These are phyloP conservation scores for Lantana camara DNA, from an alignment of 257 asterid species.

Conservation along the genomic window DNA sequence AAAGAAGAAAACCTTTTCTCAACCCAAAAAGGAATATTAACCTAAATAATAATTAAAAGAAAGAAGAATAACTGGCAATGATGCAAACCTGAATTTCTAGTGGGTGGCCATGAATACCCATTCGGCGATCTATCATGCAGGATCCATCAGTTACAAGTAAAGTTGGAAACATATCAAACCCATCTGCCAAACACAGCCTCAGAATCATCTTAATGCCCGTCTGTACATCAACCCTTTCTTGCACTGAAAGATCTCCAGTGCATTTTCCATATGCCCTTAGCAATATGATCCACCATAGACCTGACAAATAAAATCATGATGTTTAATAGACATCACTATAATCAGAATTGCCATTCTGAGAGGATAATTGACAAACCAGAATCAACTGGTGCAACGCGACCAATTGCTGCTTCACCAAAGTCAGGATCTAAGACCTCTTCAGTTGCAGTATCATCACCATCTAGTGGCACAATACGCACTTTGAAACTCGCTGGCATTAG, in stretches of 20 bases:
- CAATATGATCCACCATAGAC: constrained; percentile 86
- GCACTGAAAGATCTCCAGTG: constrained; percentile 77
- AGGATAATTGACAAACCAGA: constrained; percentile 53
- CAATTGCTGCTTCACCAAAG: constrained; percentile 95
- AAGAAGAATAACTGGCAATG: neutral
- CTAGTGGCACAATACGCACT: constrained; percentile 78
- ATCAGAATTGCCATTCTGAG: constrained; percentile 16
- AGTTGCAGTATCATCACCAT: constrained; percentile 76
- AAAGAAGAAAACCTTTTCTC: constrained; percentile 1
- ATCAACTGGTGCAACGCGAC: constrained; percentile 93
- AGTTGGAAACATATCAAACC: constrained; percentile 87
- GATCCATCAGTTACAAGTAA: constrained; percentile 79
- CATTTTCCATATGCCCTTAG: constrained; percentile 82
- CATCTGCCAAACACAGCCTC: constrained; percentile 77
- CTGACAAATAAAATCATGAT: constrained; percentile 35
- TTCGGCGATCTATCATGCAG: constrained; percentile 90
- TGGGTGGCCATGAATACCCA: constrained; percentile 92
- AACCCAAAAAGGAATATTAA: neutral
- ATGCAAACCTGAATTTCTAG: constrained; percentile 72
- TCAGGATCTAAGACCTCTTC: constrained; percentile 95
- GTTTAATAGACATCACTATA: constrained; percentile 1
- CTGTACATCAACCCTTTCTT: constrained; percentile 77
- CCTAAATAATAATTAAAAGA: neutral
- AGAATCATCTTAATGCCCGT: constrained; percentile 79
- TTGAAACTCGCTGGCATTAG: constrained; percentile 95